Conservation (phyloP, 176 grass and related monocot genomes). For the Paspalum notatum region DNA sequence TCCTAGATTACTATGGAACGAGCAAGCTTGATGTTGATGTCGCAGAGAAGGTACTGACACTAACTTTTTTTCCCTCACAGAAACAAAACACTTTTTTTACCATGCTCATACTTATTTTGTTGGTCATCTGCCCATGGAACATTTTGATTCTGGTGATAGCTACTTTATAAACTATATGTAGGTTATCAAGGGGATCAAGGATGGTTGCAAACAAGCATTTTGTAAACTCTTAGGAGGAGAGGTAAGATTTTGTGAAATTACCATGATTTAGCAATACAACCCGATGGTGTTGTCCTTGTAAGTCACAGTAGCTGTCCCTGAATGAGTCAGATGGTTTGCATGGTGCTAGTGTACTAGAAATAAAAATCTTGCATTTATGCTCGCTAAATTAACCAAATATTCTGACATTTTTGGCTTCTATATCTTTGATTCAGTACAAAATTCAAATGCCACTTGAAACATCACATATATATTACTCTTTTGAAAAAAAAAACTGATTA, state of each 20-base stretch:
- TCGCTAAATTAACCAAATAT: background rate
- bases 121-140: no score
- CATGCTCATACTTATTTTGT: no score
- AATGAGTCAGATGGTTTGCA: background rate
- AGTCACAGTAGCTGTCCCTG: background rate
- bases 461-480: background rate
- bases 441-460: background rate
- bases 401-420: background rate
- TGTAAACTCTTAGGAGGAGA: conserved; percentile 63
- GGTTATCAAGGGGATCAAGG: conserved; percentile 87
- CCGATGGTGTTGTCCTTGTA: background rate
- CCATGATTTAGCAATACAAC: background rate
- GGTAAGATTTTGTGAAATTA: conserved; percentile 45
- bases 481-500: background rate
- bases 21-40: conserved; percentile 91
- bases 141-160: no score
- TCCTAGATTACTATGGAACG: conserved; percentile 85
- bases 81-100: background rate
- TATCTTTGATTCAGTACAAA: background rate
- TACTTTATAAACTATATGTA: conserved; percentile 11
- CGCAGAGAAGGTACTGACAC: conserved; percentile 67
- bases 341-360: background rate
- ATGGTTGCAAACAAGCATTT: conserved; percentile 83
- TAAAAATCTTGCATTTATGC: no score
- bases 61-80: background rate